Evolutionary conservation across 805 yeast genomes (phyloP), one percentile per base, ranked within the genome.

Genomic region (Saccharomycopsis synnaedendra): DNA sequence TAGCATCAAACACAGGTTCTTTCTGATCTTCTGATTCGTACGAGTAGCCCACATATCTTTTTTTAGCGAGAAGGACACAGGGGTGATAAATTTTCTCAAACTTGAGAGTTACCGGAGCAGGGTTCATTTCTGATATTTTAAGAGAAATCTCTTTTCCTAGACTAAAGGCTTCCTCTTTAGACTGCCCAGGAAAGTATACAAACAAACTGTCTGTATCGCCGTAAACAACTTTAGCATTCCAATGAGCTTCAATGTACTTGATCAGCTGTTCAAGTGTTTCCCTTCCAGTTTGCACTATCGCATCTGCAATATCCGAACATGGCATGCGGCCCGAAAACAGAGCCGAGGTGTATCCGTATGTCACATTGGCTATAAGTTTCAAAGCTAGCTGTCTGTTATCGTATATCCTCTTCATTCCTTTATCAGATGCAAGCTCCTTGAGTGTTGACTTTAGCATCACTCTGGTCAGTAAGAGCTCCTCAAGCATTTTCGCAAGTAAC

Each of bases 301-400:
- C 83, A 64, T 93, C 98, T 0, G 98, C 96, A 32, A 93, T 72
- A 60, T 89, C 97, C 0, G 95, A 80, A 57, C 93, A 85, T 0
- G 98, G 97, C 98, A 93, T 93, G 53, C 98, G 68, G 0, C 98
- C 98, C 5, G 96, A 86, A 59, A 83, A 93, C 0, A 96, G 78
- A 0, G 98, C 98, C 0, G 96, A 83, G 0, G 97, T 74, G 59
- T 93, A 93, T 0, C 98, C 98, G 65, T 93, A 93, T 0, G 96
- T 90, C 5, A 93, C 98, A 62, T 88, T 89, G 0, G 98, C 97
- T 40, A 88, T 80, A 43, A 90, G 67, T 59, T 93, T 93, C 53
- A 93, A 66, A 0, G 96, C 97, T 39, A 85, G 61, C 56, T 93
- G 98, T 47, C 90, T 69, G 49, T 84, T 82, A 57, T 85, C 76